Conservation (phyloP, 1,284 basidiomycete species). For the Trametes versicolor region DNA sequence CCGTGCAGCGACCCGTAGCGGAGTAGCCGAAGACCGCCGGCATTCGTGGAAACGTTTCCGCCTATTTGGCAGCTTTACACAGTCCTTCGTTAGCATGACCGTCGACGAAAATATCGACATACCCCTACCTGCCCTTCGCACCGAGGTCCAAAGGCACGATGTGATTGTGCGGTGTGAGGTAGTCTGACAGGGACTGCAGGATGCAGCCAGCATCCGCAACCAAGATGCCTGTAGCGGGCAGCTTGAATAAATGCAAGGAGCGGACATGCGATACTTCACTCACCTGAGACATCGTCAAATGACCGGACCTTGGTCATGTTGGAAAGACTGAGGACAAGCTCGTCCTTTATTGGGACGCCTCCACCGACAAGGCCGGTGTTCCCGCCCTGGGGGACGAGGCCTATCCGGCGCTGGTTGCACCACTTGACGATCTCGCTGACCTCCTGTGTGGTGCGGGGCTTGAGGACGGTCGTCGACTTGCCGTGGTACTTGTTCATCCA, state of each 20-base stretch:
- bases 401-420: slow-evolving; percentile 83
- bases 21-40: slow-evolving; percentile 93
- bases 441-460: slow-evolving; percentile 89
- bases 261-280: slow-evolving; percentile 36
- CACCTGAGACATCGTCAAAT: slow-evolving; percentile 93
- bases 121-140: slow-evolving; percentile 90
- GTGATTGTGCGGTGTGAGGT: slow-evolving; percentile 89
- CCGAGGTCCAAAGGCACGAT: slow-evolving; percentile 99
- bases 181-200: slow-evolving; percentile 90
- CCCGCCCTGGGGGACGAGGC: slow-evolving; percentile 96
- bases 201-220: slow-evolving; percentile 94
- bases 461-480: slow-evolving; percentile 84
- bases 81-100: too few species aligned
- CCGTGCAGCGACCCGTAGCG: slow-evolving; percentile 97
- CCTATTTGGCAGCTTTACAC: slow-evolving; percentile 91
- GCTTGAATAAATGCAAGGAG: slow-evolving; percentile 13
- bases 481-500: slow-evolving; percentile 99
- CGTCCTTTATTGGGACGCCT: slow-evolving; percentile 90
- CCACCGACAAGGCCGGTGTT: slow-evolving; percentile 99
- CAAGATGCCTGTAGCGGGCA: slow-evolving; percentile 61
- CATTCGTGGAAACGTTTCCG: slow-evolving; percentile 97
- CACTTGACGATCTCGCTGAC: slow-evolving; percentile 90
- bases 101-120: background rate
- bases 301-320: slow-evolving; percentile 89
- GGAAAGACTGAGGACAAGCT: slow-evolving; percentile 87